Evolutionary conservation across 352 stramenopile genomes (phyloP).

Genomic region (Globisporangium cederbergense): DNA sequence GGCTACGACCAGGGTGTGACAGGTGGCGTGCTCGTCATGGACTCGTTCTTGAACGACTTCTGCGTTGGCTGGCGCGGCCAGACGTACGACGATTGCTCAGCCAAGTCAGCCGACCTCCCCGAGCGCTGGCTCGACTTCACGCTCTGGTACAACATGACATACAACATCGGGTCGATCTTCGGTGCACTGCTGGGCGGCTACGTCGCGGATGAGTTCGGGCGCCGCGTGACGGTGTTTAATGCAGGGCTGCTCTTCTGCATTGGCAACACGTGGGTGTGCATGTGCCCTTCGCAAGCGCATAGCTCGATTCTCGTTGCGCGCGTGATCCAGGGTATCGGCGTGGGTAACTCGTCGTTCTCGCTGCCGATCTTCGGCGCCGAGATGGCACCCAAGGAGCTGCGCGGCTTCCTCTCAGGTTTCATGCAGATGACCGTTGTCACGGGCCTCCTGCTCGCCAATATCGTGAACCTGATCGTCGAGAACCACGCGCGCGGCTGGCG

Average conservation of each 20-base stretch:
- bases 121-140: constrained; percentile 26
- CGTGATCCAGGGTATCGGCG: constrained; percentile 20
- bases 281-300: constrained; percentile 21
- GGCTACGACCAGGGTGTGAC: constrained; percentile 27
- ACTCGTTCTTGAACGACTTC: constrained; percentile 25
- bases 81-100: constrained; percentile 26
- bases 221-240: constrained; percentile 31
- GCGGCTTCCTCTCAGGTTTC: constrained; percentile 33
- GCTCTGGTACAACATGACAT: constrained; percentile 38
- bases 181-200: constrained; percentile 31
- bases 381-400: constrained; percentile 34
- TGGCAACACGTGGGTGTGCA: constrained; percentile 30
- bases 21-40: constrained; percentile 22
- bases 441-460: constrained; percentile 28
- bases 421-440: constrained; percentile 36
- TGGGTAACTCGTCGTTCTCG: constrained; percentile 30
- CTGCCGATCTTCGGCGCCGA: constrained; percentile 29
- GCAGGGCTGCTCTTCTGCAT: constrained; percentile 34
- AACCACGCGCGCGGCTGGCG: constrained; percentile 32
- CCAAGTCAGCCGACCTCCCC: constrained; percentile 16
- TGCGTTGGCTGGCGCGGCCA: constrained; percentile 23
- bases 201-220: constrained; percentile 31
- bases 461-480: constrained; percentile 27
- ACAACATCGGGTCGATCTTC: constrained; percentile 34
- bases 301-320: constrained; percentile 18